Percentiles rank a stretch among this genome's conserved stretches.
Evolutionary conservation across 768 basidiomycete species (phyloP).

Genomic region (Sarcodon aspratus): DNA sequence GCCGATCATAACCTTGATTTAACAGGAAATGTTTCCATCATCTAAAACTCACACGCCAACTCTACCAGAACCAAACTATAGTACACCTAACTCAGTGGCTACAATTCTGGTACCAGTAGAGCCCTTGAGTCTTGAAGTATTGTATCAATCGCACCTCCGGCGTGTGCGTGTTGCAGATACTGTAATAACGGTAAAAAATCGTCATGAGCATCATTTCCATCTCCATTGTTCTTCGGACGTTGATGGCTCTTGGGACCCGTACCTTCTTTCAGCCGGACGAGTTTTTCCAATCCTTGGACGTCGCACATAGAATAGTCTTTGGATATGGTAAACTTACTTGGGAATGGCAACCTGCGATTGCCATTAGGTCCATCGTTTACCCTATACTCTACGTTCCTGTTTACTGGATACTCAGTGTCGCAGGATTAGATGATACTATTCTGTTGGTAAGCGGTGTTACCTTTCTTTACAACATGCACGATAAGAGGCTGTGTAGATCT

Average conservation of each 20-base stretch:
- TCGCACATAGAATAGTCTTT: slow-evolving; percentile 81
- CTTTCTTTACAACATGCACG: slow-evolving; percentile 1
- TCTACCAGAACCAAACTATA: no score
- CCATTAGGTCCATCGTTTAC: slow-evolving; percentile 75
- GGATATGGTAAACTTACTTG: slow-evolving; percentile 90
- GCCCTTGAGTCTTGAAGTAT: no score
- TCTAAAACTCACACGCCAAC: no score
- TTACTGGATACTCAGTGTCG: slow-evolving; percentile 56
- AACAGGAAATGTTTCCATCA: no score
- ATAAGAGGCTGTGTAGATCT: slow-evolving; percentile 35
- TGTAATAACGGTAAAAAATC: no score
- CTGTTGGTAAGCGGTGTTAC: slow-evolving; percentile 46
- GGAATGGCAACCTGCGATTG: slow-evolving; percentile 75
- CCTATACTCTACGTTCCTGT: slow-evolving; percentile 72
- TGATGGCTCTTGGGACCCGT: slow-evolving; percentile 56
- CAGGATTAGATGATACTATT: slow-evolving; percentile 38
- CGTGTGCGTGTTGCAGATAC: no score
- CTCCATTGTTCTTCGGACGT: slow-evolving; percentile 34
- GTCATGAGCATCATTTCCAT: no score
- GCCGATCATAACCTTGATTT: no score
- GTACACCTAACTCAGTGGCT: no score
- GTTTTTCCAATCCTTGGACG: slow-evolving; percentile 90
- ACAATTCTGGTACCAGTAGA: no score
- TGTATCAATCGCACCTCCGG: no score
- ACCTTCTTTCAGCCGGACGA: slow-evolving; percentile 98